These are phyloP conservation scores for Wickerhamomyces sp. DNA, from an alignment of 1,139 yeast species.

Conservation along the genomic window DNA sequence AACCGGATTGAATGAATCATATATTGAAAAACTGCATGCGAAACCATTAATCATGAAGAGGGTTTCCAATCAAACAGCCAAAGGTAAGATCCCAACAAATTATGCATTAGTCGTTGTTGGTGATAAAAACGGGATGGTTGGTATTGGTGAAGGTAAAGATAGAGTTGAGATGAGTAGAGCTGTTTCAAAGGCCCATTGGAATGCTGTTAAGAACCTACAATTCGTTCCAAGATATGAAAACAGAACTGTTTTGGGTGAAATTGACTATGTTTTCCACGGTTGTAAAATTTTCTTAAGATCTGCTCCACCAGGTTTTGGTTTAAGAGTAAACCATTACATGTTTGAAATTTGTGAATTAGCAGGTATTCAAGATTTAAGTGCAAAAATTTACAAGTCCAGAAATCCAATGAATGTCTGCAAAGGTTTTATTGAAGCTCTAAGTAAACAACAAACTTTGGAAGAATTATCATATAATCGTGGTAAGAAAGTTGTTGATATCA, in stretches of 20 bases:
- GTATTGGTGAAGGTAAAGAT: conserved; percentile 93
- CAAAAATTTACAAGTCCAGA: conserved; percentile 87
- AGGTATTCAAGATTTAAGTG: conserved; percentile 90
- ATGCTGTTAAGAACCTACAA: conserved; percentile 81
- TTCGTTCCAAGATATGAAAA: conserved; percentile 85
- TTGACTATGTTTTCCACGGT: conserved; percentile 82
- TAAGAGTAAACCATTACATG: conserved; percentile 86
- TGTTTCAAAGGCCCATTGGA: conserved; percentile 84
- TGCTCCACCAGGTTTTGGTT: conserved; percentile 92
- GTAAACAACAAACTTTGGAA: conserved; percentile 71
- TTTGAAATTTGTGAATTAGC: conserved; percentile 92
- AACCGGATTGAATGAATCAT: conserved; percentile 70
- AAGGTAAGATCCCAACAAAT: conserved; percentile 85
- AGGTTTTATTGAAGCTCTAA: conserved; percentile 83
- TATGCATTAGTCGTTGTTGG: conserved; percentile 91
- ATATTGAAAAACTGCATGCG: conserved; percentile 58
- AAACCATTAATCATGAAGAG: conserved; percentile 71
- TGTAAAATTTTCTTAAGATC: conserved; percentile 77
- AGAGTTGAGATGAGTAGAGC: conserved; percentile 76
- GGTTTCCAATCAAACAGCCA: conserved; percentile 88
- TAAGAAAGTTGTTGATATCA: conserved; percentile 88
- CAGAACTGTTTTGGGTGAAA: conserved; percentile 84
- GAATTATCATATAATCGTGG: conserved; percentile 93
- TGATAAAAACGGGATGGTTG: conserved; percentile 88
- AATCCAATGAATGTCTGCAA: conserved; percentile 93